Base-by-base conservation (phyloP, 2,329 filamentous ascomycete genomes). In the Colletotrichum scovillei region DNA sequence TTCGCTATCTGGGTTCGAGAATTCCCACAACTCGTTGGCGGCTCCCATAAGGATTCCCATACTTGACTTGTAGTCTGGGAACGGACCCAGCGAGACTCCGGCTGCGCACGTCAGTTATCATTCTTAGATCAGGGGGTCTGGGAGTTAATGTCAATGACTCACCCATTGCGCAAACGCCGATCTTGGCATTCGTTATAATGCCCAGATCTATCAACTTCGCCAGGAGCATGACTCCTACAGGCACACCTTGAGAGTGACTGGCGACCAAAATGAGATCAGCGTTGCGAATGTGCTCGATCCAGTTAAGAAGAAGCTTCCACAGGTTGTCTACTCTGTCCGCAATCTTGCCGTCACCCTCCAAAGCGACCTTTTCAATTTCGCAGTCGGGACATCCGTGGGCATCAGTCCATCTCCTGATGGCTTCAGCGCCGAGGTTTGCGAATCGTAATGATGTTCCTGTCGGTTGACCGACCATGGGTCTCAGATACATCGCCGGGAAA, bases 361-460 rank as follows among this genome's bases (percentile, higher is more conserved):
- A 88, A 0, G 96, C 95, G 16, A 98, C 94, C 80, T 97, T 98
- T 79, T 98, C 95, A 68, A 99, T 94, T 77, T 97, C 93, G 74
- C 90, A 92, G 75, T 95, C 93, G 2, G 88, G 84, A 73, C 92
- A 95, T 0, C 93, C 92, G 76, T 94, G 90, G 14, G 86, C 86
- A 66, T 94, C 91, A 0, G 94, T 91, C 94, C 95, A 99, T 73
- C 92, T 89, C 71, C 92, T 90, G 77, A 99, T 96, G 1, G 94
- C 93, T 52, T 94, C 91, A 6, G 95, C 95, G 22, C 93, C 94
- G 79, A 96, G 92, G 75, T 94, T 96, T 11, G 95, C 95, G 80
- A 99, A 99, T 53, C 95, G 92, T 69, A 98, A 91, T 0, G 96
- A 98, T 0, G 97, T 99, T 6, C 97, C 97, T 0, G 95, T 99